phyloP scores from a whole-genome alignment of 257 asterid species.

The Primulina tabacum region DNA sequence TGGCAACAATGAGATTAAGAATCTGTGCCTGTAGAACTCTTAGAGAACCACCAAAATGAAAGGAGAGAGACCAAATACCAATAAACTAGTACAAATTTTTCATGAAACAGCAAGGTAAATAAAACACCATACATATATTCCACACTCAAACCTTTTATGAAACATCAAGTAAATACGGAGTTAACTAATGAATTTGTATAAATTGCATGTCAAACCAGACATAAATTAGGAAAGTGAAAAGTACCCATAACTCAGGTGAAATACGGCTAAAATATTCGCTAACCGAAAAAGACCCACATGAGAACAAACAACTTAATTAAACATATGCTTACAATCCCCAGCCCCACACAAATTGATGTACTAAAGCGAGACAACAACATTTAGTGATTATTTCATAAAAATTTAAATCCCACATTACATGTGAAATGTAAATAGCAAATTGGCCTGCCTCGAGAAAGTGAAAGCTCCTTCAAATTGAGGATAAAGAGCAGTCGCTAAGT shows the following conservation, averaged over 20 bases:
- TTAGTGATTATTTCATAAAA: slow-evolving; percentile 30
- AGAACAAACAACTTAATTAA: background rate
- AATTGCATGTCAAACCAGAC: background rate
- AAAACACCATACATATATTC: background rate
- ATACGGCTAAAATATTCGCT: background rate
- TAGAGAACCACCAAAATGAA: slow-evolving; percentile 31
- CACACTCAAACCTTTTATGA: background rate
- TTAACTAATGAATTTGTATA: slow-evolving; percentile 6
- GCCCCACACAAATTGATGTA: slow-evolving; percentile 21
- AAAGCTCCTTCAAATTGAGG: slow-evolving; percentile 84
- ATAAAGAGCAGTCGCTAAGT: slow-evolving; percentile 75
- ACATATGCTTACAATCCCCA: background rate
- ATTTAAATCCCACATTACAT: slow-evolving; percentile 39
- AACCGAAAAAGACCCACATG: slow-evolving; percentile 6
- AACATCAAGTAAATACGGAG: slow-evolving; percentile 18
- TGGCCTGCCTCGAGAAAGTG: slow-evolving; percentile 89
- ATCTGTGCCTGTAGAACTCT: slow-evolving; percentile 39
- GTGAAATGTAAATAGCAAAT: slow-evolving; percentile 50
- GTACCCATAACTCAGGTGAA: slow-evolving; percentile 9
- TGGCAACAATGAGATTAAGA: slow-evolving; percentile 27
- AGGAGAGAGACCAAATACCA: slow-evolving; percentile 28
- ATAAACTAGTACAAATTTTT: slow-evolving; percentile 12
- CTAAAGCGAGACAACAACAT: slow-evolving; percentile 28
- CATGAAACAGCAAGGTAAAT: slow-evolving; percentile 16
- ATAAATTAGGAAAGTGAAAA: slow-evolving; percentile 8